These are phyloP conservation scores for Elongisporangium undulatum DNA, from an alignment of 352 stramenopile genomes.

Conservation along the genomic window DNA sequence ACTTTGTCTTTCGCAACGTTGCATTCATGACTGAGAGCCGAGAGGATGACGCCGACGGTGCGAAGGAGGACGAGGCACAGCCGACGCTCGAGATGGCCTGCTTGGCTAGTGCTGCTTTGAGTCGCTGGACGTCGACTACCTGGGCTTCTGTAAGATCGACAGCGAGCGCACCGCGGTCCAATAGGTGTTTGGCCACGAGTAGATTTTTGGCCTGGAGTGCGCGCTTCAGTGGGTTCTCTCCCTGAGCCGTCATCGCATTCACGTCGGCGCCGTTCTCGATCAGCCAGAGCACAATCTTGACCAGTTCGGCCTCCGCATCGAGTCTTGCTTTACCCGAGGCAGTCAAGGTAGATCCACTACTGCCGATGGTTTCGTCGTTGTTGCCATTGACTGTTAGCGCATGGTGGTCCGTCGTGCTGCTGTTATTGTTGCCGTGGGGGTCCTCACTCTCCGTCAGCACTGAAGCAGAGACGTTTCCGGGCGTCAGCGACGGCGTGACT, in stretches of 20 bases:
- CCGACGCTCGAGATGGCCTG: conserved; percentile 58
- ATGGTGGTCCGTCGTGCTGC: conserved; percentile 1
- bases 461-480: conserved; percentile 19
- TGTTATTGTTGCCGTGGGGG: conserved; percentile 22
- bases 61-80: conserved; percentile 15
- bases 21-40: conserved; percentile 1
- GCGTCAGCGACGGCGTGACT: neutral
- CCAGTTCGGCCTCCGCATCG: conserved; percentile 43
- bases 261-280: conserved; percentile 68
- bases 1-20: conserved; percentile 3
- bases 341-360: conserved; percentile 8
- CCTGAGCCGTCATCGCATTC: conserved; percentile 39
- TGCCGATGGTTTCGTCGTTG: neutral
- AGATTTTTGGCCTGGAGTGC: conserved; percentile 45
- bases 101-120: conserved; percentile 54
- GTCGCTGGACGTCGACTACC: conserved; percentile 34
- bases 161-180: conserved; percentile 47
- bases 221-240: conserved; percentile 56
- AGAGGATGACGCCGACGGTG: conserved; percentile 8
- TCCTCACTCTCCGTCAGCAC: conserved; percentile 17
- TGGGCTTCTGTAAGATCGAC: conserved; percentile 34
- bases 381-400: neutral
- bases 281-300: conserved; percentile 68
- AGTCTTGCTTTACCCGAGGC: conserved; percentile 29
- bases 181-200: conserved; percentile 43